Base-by-base conservation (phyloP, 805 yeast genomes). In the Yamadazyma olivae region DNA sequence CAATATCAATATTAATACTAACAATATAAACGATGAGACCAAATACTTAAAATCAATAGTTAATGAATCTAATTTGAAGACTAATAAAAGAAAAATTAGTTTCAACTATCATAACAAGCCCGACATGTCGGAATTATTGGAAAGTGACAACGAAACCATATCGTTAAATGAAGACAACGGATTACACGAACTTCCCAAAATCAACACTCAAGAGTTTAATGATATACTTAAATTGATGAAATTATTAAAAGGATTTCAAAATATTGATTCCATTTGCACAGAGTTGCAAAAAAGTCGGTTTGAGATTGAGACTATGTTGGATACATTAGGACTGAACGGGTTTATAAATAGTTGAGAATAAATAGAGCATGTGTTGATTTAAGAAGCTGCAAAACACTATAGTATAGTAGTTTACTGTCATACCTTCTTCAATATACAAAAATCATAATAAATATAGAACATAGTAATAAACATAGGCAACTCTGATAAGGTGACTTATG, bases 201-300 rank as follows among this genome's bases (percentile, higher is more conserved):
- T 40, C 8, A 35, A 39, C 22, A 33, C 30, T 8, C 45, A 50
- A 15, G 45, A 46, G 15, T 50, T 48, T 18, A 48, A 46, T 31
- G 67, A 68, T 24, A 56, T 68, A 38, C 39, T 54, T 4, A 54
- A 55, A 9, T 48, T 79, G 30, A 41, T 75, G 3, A 70, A 68
- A 41, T 57, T 76, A 10, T 46, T 82, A 19, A 69, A 70, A 39
- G 72, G 75, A 15, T 70, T 70, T 17, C 80, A 75, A 34, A 74
- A 71, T 43, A 67, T 80, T 44, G 91, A 83, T 49, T 66, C 75
- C 3, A 79, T 87, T 2, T 82, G 91, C 50, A 85, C 91, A 0
- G 83, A 78, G 39, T 61, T 86, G 48, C 75, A 71, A 31, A 70
- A 70, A 49, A 70, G 83, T 7, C 63, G 77, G 30, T 54, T 53